A percentile compares a stretch with the other conserved stretches of the same genome.
Evolutionary conservation across 768 basidiomycete species (phyloP).

Genomic region (Favolaschia claudopus): DNA sequence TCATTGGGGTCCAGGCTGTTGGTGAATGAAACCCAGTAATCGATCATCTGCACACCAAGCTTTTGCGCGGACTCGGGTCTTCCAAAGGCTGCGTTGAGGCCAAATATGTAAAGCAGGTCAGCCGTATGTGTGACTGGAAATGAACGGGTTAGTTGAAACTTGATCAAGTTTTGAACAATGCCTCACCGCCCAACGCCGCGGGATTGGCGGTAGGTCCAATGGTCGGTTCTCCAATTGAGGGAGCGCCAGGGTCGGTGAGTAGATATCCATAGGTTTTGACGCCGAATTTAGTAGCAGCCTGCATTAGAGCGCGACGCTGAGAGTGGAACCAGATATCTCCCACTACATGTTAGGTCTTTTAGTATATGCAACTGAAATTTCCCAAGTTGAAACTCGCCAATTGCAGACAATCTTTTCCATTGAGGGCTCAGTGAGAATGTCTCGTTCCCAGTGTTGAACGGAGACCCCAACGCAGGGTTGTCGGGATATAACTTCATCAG

Average conservation of each 20-base stretch:
- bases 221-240: neutral
- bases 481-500: neutral
- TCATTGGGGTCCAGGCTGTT: constrained; percentile 29
- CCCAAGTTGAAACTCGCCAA: constrained; percentile 19
- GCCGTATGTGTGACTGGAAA: constrained; percentile 21
- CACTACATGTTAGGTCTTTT: constrained; percentile 8
- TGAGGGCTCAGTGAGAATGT: constrained; percentile 47
- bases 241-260: constrained; percentile 27
- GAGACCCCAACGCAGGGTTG: constrained; percentile 49
- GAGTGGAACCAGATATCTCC: constrained; percentile 34
- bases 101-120: constrained; percentile 25
- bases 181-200: neutral
- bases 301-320: constrained; percentile 15
- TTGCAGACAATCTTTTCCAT: constrained; percentile 41
- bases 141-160: neutral
- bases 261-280: constrained; percentile 21
- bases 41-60: constrained; percentile 24
- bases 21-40: constrained; percentile 33
- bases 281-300: neutral
- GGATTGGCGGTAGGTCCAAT: neutral
- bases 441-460: constrained; percentile 53
- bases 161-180: neutral
- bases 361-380: neutral
- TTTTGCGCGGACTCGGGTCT: constrained; percentile 8
- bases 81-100: neutral